Evolutionary conservation across 2,329 filamentous ascomycete genomes (phyloP), one percentile per base, ranked within the genome.

Genomic region (Neonectria coccinea): DNA sequence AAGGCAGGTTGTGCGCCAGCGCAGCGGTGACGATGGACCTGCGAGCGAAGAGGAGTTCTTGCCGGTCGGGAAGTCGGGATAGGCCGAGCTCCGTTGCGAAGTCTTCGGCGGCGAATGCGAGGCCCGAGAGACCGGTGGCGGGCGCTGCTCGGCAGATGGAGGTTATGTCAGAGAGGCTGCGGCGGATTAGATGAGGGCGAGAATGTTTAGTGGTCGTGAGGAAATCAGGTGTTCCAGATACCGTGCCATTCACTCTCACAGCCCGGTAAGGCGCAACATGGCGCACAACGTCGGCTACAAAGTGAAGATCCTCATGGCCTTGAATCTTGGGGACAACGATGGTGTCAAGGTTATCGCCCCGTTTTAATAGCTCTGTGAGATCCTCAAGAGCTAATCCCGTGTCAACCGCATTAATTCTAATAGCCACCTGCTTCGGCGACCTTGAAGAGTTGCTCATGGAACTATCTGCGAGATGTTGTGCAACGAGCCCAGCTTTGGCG

Each of bases 51-150:
- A 60, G 39, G 4, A 60, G 42, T 18, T 54, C 57, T 2, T 50
- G 48, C 3, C 57, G 48, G 39, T 60, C 57, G 3, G 57, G 57
- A 6, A 60, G 57, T n/a, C 36, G 48, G 2, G 39, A 53, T n/a
- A 60, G 22, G 10, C 50, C 50, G 18, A 60, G 48, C 39, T 60
- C 50, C 3, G 57, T 53, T 11, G 50, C 57, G 36, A 60, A 60
- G 50, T 60, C 57, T 22, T 60, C 57, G 9, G 57, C 57, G 2
- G 57, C 57, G 29, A 60, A 60, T 16, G 57, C 57, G n/a, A 60
- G 18, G n/a, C 57, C 57, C 18, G 57, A 60, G 22, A 60, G 25
- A n/a, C 57, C 50, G 5, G 50, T 53, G 3, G 50, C 2, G 1
- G 39, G 39, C n/a, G 48, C 57, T 16, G 42, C 47, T 8, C 50